Conservation (phyloP, 225 moss, liverwort and hornwort species). For the Physcomitrium patens region DNA sequence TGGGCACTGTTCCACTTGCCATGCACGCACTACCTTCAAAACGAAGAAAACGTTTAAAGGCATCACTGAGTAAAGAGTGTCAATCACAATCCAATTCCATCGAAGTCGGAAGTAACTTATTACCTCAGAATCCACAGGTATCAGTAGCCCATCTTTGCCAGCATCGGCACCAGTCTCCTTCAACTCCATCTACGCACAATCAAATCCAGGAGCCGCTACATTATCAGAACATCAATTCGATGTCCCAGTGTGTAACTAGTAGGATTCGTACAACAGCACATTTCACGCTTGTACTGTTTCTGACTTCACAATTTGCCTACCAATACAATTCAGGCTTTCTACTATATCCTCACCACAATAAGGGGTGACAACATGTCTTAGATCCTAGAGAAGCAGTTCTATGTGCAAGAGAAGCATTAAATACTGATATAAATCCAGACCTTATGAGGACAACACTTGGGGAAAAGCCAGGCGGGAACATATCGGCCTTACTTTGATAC, state of each 20-base stretch:
- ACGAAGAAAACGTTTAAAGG: slow-evolving; percentile 3
- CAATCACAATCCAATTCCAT: background rate
- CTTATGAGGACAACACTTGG: background rate
- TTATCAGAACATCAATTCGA: background rate
- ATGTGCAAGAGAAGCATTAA: background rate
- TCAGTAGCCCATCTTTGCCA: slow-evolving; percentile 75
- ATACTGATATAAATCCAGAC: background rate
- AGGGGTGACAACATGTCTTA: background rate
- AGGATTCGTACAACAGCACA: slow-evolving; percentile 7
- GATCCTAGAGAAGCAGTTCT: background rate
- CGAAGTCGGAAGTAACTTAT: background rate
- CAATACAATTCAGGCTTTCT: background rate
- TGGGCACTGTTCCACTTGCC: slow-evolving; percentile 77
- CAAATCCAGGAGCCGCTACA: slow-evolving; percentile 24
- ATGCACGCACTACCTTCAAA: slow-evolving; percentile 56
- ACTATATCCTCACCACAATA: slow-evolving; percentile 1
- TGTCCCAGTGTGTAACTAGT: background rate
- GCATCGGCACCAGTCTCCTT: slow-evolving; percentile 54
- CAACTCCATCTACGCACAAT: slow-evolving; percentile 58
- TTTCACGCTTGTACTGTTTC: background rate
- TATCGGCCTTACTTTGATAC: slow-evolving; percentile 57
- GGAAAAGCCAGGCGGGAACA: background rate
- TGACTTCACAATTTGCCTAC: background rate
- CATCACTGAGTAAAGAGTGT: background rate
- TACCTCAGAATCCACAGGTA: slow-evolving; percentile 69